phyloP scores from a whole-genome alignment of 164 flowering plant genomes.

The Houttuynia cordata region DNA sequence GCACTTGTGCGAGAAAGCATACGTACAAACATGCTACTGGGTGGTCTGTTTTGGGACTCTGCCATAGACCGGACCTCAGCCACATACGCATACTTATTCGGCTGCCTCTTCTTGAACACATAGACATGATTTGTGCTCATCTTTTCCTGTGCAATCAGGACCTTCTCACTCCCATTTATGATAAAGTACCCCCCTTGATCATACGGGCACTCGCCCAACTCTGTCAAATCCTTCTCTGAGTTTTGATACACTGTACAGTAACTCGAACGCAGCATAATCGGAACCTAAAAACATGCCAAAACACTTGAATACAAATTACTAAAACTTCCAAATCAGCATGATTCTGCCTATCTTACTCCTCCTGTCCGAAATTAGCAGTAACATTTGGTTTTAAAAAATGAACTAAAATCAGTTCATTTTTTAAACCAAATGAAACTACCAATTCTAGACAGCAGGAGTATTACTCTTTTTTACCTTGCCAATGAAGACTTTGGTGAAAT shows the following conservation, averaged over 20 bases:
- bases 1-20: conserved; percentile 95
- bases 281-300: conserved; percentile 68
- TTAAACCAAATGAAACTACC: too few relatives aligned
- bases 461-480: conserved; percentile 56
- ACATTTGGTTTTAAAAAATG: too few relatives aligned
- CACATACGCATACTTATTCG: conserved; percentile 92
- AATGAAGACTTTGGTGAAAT: conserved; percentile 85
- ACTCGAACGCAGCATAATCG: conserved; percentile 95
- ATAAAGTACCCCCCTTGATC: conserved; percentile 99
- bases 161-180: conserved; percentile 97
- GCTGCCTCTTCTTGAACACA: conserved; percentile 97
- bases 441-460: too few relatives aligned
- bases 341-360: too few relatives aligned
- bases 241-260: conserved; percentile 84
- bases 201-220: conserved; percentile 97
- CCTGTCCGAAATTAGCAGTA: too few relatives aligned
- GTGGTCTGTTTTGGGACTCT: conserved; percentile 90
- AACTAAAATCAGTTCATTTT: too few relatives aligned
- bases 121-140: conserved; percentile 99
- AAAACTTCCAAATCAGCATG: too few relatives aligned
- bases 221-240: conserved; percentile 94
- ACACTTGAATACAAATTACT: too few relatives aligned
- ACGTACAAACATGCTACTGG: conserved; percentile 96
- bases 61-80: conserved; percentile 98
- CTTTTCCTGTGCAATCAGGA: conserved; percentile 93